These are phyloP conservation scores for Pogostemon cablin DNA, from an alignment of 257 asterid species.

Conservation along the genomic window DNA sequence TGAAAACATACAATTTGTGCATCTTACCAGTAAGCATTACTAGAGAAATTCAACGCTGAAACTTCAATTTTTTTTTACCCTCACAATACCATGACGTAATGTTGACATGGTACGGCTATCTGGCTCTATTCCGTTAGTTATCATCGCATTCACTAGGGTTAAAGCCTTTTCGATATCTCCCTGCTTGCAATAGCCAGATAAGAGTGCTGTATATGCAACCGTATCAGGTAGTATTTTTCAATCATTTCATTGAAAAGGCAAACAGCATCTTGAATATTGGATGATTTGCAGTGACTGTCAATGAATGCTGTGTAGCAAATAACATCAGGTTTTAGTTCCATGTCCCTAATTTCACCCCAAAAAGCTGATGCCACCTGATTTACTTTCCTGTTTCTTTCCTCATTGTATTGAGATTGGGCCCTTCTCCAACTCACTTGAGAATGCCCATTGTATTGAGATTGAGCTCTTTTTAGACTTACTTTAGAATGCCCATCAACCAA, in stretches of 20 bases:
- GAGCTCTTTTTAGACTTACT: constrained; percentile 11
- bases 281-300: constrained; percentile 69
- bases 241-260: constrained; percentile 64
- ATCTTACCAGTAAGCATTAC: constrained; percentile 26
- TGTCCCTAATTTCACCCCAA: constrained; percentile 53
- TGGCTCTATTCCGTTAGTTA: constrained; percentile 52
- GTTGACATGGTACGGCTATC: constrained; percentile 45
- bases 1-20: neutral
- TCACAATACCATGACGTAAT: constrained; percentile 35
- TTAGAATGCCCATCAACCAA: constrained; percentile 67
- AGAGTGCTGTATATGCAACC: constrained; percentile 64
- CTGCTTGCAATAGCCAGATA: constrained; percentile 66
- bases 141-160: constrained; percentile 57
- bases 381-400: constrained; percentile 33
- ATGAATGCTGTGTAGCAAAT: constrained; percentile 72
- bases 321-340: constrained; percentile 59
- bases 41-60: constrained; percentile 29
- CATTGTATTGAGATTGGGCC: constrained; percentile 28
- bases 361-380: constrained; percentile 33
- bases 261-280: constrained; percentile 63
- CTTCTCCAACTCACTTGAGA: constrained; percentile 11
- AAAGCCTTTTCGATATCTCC: constrained; percentile 57
- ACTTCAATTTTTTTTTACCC: constrained; percentile 43
- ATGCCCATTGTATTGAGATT: no score
- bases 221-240: constrained; percentile 62